These are phyloP conservation scores for Anthostomella pinea DNA, from an alignment of 2,329 filamentous ascomycete species.

Conservation along the genomic window DNA sequence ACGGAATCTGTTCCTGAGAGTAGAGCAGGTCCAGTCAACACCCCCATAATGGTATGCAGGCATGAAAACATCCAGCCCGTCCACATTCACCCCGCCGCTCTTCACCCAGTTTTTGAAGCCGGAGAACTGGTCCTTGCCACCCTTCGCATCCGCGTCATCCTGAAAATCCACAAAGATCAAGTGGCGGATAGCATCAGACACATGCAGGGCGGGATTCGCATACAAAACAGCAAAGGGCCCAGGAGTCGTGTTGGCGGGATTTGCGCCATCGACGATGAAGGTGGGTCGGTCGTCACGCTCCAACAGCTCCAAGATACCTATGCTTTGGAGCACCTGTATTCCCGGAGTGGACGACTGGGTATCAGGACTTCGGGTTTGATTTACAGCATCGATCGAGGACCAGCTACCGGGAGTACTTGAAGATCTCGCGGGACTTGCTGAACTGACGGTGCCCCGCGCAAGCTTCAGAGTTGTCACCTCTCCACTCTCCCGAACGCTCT, in stretches of 20 bases:
- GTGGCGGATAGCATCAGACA: conserved; percentile 53
- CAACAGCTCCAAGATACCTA: conserved; percentile 69
- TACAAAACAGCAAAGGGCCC: conserved; percentile 62
- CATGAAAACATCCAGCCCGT: conserved; percentile 50
- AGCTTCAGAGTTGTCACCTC: conserved; percentile 56
- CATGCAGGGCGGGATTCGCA: conserved; percentile 64
- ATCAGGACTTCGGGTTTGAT: conserved; percentile 52
- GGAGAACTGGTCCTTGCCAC: conserved; percentile 47
- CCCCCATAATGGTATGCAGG: conserved; percentile 61
- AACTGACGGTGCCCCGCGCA: conserved; percentile 50
- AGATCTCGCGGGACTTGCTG: conserved; percentile 45
- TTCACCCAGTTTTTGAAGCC: conserved; percentile 71
- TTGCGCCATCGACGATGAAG: conserved; percentile 68
- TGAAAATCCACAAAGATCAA: conserved; percentile 49
- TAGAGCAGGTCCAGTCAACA: conserved; percentile 68
- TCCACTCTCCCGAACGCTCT: conserved; percentile 42
- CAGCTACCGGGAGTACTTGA: conserved; percentile 52
- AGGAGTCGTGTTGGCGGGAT: conserved; percentile 51
- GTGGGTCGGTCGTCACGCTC: conserved; percentile 75
- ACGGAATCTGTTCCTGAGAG: conserved; percentile 64
- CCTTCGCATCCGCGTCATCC: conserved; percentile 39
- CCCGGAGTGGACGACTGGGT: conserved; percentile 43
- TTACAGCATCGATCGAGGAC: conserved; percentile 51
- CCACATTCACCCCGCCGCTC: conserved; percentile 50
- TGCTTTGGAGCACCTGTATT: conserved; percentile 56